These are phyloP conservation scores for Albizia julibrissin DNA, from an alignment of 306 rosid genomes.

Conservation along the genomic window DNA sequence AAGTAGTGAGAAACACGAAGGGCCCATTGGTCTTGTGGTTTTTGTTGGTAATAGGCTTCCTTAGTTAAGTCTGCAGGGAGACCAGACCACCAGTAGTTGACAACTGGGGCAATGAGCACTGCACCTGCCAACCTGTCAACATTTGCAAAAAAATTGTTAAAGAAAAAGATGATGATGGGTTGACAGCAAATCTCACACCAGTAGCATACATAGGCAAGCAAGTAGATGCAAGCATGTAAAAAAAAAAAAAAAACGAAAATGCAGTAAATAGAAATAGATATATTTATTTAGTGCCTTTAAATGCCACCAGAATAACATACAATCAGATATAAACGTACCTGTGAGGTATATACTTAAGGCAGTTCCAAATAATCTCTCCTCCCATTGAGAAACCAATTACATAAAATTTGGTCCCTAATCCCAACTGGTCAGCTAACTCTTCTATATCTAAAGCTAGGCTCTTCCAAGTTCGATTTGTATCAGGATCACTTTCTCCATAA, in stretches of 20 bases:
- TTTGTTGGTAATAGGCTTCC: slow-evolving; percentile 47
- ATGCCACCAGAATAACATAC: not conserved
- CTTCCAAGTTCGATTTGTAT: slow-evolving; percentile 66
- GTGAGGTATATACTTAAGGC: slow-evolving; percentile 73
- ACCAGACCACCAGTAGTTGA: slow-evolving; percentile 89
- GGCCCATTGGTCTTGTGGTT: slow-evolving; percentile 68
- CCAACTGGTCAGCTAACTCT: slow-evolving; percentile 77
- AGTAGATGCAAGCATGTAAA: not conserved
- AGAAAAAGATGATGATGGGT: slow-evolving; percentile 7
- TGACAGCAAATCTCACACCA: not conserved
- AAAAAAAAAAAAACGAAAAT: not conserved
- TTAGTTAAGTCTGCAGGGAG: slow-evolving; percentile 67
- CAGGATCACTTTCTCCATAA: slow-evolving; percentile 87
- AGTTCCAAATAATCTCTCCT: slow-evolving; percentile 64
- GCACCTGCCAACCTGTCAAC: slow-evolving; percentile 75
- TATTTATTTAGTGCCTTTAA: not conserved
- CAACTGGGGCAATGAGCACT: slow-evolving; percentile 64
- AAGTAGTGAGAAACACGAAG: slow-evolving; percentile 67
- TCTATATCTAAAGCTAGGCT: slow-evolving; percentile 71
- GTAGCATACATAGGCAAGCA: not conserved
- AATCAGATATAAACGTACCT: slow-evolving; percentile 41
- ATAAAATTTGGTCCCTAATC: slow-evolving; percentile 70
- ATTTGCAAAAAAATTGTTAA: not conserved
- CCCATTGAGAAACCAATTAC: slow-evolving; percentile 68
- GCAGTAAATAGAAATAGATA: not conserved